Conservation (phyloP, 2,329 filamentous ascomycete species). For the Botrytis fabae region DNA sequence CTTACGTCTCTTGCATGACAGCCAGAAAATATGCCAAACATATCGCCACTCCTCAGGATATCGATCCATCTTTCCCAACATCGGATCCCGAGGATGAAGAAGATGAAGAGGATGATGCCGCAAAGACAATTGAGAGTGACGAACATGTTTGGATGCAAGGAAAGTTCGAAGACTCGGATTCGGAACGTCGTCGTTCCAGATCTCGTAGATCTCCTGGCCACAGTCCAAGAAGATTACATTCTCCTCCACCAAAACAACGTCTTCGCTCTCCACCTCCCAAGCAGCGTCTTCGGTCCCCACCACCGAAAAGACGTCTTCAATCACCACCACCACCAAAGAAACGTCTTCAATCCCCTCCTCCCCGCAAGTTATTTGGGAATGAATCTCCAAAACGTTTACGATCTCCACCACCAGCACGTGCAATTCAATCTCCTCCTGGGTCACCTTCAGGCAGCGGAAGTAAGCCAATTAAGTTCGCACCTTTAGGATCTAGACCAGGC, state of each 20-base stretch:
- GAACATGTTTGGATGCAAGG: conserved; percentile 70
- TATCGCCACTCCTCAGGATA: conserved; percentile 86
- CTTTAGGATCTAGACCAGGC: conserved; percentile 60
- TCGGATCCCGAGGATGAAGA: conserved; percentile 88
- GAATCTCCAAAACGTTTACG: conserved; percentile 52
- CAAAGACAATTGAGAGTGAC: conserved; percentile 63
- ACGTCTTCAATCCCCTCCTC: conserved; percentile 42
- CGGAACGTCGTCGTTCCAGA: conserved; percentile 54
- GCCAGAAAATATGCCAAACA: conserved; percentile 80
- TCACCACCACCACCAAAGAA: conserved; percentile 43
- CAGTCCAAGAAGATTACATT: conserved; percentile 64
- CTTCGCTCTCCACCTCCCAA: conserved; percentile 43
- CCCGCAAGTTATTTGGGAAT: conserved; percentile 41
- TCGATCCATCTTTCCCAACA: conserved; percentile 94
- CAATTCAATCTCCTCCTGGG: conserved; percentile 50
- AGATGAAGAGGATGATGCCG: conserved; percentile 64
- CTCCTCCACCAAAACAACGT: conserved; percentile 47
- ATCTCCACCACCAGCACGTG: conserved; percentile 66
- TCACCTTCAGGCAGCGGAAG: conserved; percentile 46
- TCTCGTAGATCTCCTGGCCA: conserved; percentile 50
- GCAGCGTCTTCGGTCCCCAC: conserved; percentile 41
- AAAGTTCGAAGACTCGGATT: conserved; percentile 66
- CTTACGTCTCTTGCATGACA: conserved; percentile 82
- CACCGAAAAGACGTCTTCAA: conserved; percentile 42
- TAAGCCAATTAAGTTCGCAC: conserved; percentile 47